Conservation (phyloP, 2,329 filamentous ascomycete species). For the Alternaria brassicae region DNA sequence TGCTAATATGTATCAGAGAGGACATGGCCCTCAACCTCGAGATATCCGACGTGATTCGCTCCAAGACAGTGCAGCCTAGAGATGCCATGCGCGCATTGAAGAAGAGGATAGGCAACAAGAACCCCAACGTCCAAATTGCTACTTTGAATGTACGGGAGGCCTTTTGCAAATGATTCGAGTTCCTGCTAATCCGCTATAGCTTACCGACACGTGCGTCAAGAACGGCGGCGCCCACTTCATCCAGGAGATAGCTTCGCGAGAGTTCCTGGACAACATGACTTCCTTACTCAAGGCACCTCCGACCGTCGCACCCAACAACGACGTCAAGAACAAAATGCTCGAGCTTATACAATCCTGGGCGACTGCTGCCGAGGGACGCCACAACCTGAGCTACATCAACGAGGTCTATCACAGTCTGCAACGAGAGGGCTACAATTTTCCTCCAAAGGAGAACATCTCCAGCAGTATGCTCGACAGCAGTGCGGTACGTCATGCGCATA, state of each 20-base stretch:
- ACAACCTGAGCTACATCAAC: slow-evolving; percentile 83
- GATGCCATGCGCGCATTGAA: slow-evolving; percentile 98
- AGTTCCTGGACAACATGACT: slow-evolving; percentile 97
- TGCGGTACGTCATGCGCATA: slow-evolving; percentile 68
- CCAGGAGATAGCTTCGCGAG: slow-evolving; percentile 90
- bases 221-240: slow-evolving; percentile 97
- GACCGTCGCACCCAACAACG: slow-evolving; percentile 74
- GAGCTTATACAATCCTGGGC: slow-evolving; percentile 96
- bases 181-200: slow-evolving; percentile 56
- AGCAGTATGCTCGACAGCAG: slow-evolving; percentile 98
- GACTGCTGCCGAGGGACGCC: slow-evolving; percentile 81
- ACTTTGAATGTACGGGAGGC: slow-evolving; percentile 77
- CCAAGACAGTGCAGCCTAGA: slow-evolving; percentile 95
- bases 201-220: slow-evolving; percentile 98
- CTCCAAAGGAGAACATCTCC: slow-evolving; percentile 83
- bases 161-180: not conserved
- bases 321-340: slow-evolving; percentile 88
- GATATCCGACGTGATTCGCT: slow-evolving; percentile 96
- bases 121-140: slow-evolving; percentile 94
- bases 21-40: slow-evolving; percentile 97
- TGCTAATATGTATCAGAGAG: slow-evolving; percentile 65
- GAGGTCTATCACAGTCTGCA: slow-evolving; percentile 86
- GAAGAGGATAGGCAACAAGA: slow-evolving; percentile 93
- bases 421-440: slow-evolving; percentile 86
- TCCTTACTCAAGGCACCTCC: slow-evolving; percentile 86